A percentile compares a stretch with the other conserved stretches of the same genome.
These are phyloP conservation scores for Paracoccidioides lutzii DNA, from an alignment of 2,329 filamentous ascomycete species.

Conservation along the genomic window DNA sequence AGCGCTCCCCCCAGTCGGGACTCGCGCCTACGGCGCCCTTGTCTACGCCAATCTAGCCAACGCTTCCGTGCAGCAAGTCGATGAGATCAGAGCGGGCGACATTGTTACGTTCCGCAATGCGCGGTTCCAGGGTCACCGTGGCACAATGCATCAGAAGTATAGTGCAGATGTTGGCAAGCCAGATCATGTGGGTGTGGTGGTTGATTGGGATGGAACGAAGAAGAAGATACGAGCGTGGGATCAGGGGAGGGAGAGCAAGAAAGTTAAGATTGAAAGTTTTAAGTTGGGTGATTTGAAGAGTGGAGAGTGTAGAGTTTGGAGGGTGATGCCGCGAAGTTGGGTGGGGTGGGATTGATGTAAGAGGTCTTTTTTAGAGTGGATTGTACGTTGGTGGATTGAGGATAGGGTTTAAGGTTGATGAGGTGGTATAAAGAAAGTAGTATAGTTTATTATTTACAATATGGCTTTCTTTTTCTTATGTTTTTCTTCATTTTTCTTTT, in stretches of 20 bases:
- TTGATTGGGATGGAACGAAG: conserved; percentile 97
- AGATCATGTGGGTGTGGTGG: conserved; percentile 77
- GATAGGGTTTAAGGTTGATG: not conserved
- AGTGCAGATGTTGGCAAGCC: conserved; percentile 74
- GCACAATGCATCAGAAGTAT: conserved; percentile 92
- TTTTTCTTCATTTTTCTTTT: not conserved
- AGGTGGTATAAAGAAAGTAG: not conserved
- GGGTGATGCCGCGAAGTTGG: conserved; percentile 84
- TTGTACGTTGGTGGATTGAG: too few relatives aligned
- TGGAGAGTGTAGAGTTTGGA: conserved; percentile 95
- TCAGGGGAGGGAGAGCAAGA: conserved; percentile 84
- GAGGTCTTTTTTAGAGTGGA: too few relatives aligned
- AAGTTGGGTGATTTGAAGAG: conserved; percentile 81
- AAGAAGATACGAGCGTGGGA: conserved; percentile 96
- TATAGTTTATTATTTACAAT: not conserved
- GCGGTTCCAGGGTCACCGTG: conserved; percentile 88
- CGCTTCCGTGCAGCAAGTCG: conserved; percentile 74
- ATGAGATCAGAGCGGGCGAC: conserved; percentile 87
- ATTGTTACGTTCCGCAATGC: conserved; percentile 88
- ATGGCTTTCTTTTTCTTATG: not conserved
- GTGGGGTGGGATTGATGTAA: conserved; percentile 61
- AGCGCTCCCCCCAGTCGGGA: conserved; percentile 73
- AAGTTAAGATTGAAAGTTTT: conserved; percentile 88
- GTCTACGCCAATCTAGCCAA: conserved; percentile 95
- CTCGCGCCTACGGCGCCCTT: conserved; percentile 74